Evolutionary conservation across 2,329 filamentous ascomycete genomes (phyloP), one percentile per base, ranked within the genome.

Genomic region (Juglanconis oblonga): DNA sequence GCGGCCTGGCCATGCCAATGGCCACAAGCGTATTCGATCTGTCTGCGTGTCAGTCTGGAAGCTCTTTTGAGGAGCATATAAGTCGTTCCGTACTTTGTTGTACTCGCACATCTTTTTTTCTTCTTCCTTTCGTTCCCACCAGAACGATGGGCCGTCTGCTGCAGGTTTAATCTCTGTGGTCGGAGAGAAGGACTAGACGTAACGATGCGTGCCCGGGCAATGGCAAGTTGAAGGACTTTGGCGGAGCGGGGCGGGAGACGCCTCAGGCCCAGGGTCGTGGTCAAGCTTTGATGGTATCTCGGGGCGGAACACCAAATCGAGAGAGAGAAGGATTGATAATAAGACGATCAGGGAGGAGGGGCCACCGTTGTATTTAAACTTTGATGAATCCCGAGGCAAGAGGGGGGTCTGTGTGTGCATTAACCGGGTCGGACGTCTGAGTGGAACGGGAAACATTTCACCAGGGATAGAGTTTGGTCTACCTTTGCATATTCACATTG

Each of bases 11-110:
- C 68, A 64, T 82, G 80, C 72, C 79, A 81, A 69, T 82, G 79
- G 57, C 79, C 75, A 63, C 81, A 82, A 70, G 80, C 79, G 62
- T 82, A 74, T 62, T 82, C 78, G 61, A 80, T 80, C 80, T 56
- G 13, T 31, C 24, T n/a, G 29, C 51, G 8, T 48, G 38, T 47
- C n/a, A 52, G 52, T 24, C 24, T 49, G 6, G 9, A 7, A 38
- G 47, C 42, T 10, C 44, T 5, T 11, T 6, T 29, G 44, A 17
- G 44, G 44, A n/a, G 5, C 44, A 4, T 14, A 17, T 24, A 5
- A 9, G 52, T 44, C 5, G 13, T 55, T 47, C 13, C 44, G 47
- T 55, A 62, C 61, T 45, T 61, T 62, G 61, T 62, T 62, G 61
- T 62, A 62, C 57, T 62, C 61, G 56, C 61, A 62, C 61, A 62